A percentile compares a stretch with the other conserved stretches of the same genome.
phyloP scores from a whole-genome alignment of 495 filamentous ascomycete genomes.

The Massariosphaeria phaeospora region DNA sequence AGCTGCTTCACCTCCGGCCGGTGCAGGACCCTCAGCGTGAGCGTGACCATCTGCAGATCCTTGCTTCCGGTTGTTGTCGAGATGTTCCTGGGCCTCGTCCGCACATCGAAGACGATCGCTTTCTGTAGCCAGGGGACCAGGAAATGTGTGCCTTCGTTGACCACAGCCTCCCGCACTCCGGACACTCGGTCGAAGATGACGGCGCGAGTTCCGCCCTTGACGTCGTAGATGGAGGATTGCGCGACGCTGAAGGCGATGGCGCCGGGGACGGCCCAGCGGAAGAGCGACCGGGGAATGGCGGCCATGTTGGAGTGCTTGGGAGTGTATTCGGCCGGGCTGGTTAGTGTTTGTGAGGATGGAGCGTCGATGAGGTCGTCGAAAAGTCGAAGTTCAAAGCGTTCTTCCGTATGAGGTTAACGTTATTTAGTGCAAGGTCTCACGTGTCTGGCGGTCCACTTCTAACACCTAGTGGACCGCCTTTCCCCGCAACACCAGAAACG shows the following conservation, averaged over 20 bases:
- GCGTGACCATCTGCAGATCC: slow-evolving; percentile 99
- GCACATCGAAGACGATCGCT: slow-evolving; percentile 94
- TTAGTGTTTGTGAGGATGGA: slow-evolving; percentile 14
- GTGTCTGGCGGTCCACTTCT: too few relatives aligned
- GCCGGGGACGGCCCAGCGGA: slow-evolving; percentile 66
- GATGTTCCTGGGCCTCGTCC: slow-evolving; percentile 94
- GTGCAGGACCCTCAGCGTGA: slow-evolving; percentile 94
- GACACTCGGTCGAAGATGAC: slow-evolving; percentile 96
- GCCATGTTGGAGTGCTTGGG: slow-evolving; percentile 47
- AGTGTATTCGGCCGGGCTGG: slow-evolving; percentile 16
- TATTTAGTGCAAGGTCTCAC: too few relatives aligned
- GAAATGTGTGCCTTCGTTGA: slow-evolving; percentile 97
- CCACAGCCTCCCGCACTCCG: slow-evolving; percentile 86
- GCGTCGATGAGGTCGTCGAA: slow-evolving; percentile 12
- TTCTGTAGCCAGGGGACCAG: slow-evolving; percentile 92
- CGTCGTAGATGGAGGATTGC: slow-evolving; percentile 87
- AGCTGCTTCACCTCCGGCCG: slow-evolving; percentile 86
- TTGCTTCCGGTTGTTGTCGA: slow-evolving; percentile 97
- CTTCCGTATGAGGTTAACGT: too few relatives aligned
- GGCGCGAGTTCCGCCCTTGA: slow-evolving; percentile 85
- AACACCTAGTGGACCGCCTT: too few relatives aligned
- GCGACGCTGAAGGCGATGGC: slow-evolving; percentile 57
- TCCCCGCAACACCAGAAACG: too few relatives aligned
- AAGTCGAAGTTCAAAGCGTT: slow-evolving; percentile 16
- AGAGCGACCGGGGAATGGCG: slow-evolving; percentile 60